Conservation (phyloP, 2,329 filamentous ascomycete genomes). For the Fonsecaea pugnacius region DNA sequence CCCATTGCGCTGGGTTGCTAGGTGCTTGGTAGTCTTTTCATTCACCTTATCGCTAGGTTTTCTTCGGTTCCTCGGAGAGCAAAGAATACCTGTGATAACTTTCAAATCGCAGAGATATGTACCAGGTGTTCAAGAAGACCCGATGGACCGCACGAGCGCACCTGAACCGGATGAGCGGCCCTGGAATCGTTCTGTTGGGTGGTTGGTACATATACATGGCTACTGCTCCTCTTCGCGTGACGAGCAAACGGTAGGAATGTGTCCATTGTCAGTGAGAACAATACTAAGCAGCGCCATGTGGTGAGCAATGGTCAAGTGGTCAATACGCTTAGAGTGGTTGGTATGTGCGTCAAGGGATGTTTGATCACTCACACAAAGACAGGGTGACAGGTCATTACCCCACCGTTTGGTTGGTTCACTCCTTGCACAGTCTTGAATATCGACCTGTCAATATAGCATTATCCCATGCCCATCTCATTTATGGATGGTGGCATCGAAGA, state of each 20-base stretch:
- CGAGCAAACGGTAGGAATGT: neutral
- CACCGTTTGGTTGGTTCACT: neutral
- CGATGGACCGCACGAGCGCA: neutral
- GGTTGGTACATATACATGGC: neutral
- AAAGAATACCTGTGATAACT: neutral
- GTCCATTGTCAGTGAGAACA: neutral
- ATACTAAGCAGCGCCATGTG: constrained; percentile 4
- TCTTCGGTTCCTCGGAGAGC: neutral
- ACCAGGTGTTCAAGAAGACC: neutral
- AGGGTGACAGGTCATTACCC: neutral
- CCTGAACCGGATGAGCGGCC: neutral
- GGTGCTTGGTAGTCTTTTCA: neutral
- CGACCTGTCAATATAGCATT: neutral
- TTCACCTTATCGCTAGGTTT: neutral
- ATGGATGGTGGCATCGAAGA: no score
- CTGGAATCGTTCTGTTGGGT: neutral
- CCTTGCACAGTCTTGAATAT: neutral
- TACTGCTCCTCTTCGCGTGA: neutral
- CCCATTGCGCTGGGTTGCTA: neutral
- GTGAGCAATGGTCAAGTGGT: neutral
- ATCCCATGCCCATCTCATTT: neutral
- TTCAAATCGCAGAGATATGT: neutral
- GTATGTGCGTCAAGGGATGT: neutral
- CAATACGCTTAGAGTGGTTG: neutral
- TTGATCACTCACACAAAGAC: neutral